Evolutionary conservation across 768 basidiomycete species (phyloP).

Genomic region (Phylloporus sp.): DNA sequence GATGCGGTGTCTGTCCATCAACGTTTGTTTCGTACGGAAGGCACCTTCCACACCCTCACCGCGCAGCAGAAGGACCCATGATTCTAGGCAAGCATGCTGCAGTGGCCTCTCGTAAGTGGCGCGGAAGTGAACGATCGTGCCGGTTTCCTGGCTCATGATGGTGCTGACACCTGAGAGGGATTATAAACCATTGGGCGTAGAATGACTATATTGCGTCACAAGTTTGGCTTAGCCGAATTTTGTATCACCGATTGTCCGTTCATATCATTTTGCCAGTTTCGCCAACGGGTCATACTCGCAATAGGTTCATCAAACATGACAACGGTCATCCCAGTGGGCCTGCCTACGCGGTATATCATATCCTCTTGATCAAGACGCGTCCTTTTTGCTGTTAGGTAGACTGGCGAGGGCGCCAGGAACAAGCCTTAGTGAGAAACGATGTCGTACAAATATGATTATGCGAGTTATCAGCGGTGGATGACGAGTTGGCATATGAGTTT

Average conservation of each 20-base stretch:
- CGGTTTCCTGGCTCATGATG: constrained; percentile 16
- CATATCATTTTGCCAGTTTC: constrained; percentile 2
- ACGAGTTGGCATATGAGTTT: constrained; percentile 17
- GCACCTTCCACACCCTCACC: constrained; percentile 15
- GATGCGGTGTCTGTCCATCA: constrained; percentile 11
- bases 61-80: constrained; percentile 15
- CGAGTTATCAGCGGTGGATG: constrained; percentile 2
- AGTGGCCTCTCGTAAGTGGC: constrained; percentile 29
- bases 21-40: constrained; percentile 24
- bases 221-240: constrained; percentile 13
- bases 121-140: constrained; percentile 26
- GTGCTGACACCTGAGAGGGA: constrained; percentile 12
- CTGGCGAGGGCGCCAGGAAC: constrained; percentile 19
- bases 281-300: not conserved
- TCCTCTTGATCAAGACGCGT: not conserved
- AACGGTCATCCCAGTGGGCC: not conserved
- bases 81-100: constrained; percentile 19
- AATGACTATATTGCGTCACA: constrained; percentile 27
- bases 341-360: not conserved
- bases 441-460: constrained; percentile 27
- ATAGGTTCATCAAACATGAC: constrained; percentile 3
- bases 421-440: constrained; percentile 18
- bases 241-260: constrained; percentile 2
- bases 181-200: constrained; percentile 12
- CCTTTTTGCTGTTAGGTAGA: not conserved